Evolutionary conservation across 805 yeast species (phyloP).

Genomic region (Ogataea pini): DNA sequence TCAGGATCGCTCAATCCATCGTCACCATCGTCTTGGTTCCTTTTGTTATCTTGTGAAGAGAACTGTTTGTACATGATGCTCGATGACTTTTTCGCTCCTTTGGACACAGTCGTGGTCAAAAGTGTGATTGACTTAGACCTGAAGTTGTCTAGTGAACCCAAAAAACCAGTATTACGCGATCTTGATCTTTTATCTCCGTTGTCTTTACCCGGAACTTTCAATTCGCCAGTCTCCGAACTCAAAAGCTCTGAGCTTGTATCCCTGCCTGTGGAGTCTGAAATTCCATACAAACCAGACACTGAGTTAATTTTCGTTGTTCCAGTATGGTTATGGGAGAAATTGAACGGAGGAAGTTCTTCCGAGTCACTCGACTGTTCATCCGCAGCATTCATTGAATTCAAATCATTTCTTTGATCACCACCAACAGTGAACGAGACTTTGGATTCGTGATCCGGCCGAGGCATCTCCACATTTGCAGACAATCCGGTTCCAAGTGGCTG

Average conservation of each 20-base stretch:
- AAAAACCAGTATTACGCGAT: slow-evolving; percentile 4
- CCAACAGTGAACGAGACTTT: not conserved
- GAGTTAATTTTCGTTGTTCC: not conserved
- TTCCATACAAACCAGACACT: not conserved
- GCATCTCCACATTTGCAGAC: not conserved
- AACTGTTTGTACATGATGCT: slow-evolving; percentile 2
- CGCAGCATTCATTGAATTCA: not conserved
- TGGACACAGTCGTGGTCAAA: slow-evolving; percentile 21
- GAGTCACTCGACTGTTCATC: slow-evolving; percentile 8
- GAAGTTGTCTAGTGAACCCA: slow-evolving; percentile 11
- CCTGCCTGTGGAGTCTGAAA: not conserved
- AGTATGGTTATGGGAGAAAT: slow-evolving; percentile 4
- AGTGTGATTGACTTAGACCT: slow-evolving; percentile 20
- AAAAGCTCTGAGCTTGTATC: not conserved
- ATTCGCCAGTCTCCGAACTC: not conserved
- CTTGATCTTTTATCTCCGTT: not conserved
- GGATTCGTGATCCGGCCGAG: not conserved
- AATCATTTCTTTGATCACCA: not conserved
- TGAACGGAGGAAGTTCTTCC: slow-evolving; percentile 6
- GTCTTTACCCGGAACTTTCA: not conserved
- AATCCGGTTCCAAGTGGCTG: not conserved
- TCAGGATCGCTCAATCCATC: not conserved
- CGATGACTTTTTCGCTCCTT: slow-evolving; percentile 11
- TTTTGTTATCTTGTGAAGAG: not conserved
- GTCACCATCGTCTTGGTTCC: not conserved